A percentile compares a stretch with the other conserved stretches of the same genome.
Conservation (phyloP, 345 rosid species). For the Cardiospermum halicacabum region DNA sequence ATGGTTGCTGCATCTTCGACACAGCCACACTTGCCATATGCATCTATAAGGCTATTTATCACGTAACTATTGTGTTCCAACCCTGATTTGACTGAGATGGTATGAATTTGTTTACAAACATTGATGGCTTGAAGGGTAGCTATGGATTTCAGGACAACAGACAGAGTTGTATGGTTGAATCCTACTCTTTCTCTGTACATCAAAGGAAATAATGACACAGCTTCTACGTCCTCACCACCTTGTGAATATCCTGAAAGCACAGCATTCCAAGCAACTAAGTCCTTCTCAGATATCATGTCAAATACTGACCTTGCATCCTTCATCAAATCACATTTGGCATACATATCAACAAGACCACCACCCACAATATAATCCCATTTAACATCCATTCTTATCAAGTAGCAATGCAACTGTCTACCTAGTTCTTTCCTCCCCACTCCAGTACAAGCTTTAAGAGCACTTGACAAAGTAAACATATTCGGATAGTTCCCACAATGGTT, state of each 20-base stretch:
- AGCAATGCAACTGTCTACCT: conserved; percentile 47
- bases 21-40: conserved; percentile 51
- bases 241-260: conserved; percentile 49
- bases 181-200: conserved; percentile 36
- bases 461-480: conserved; percentile 51
- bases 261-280: conserved; percentile 56
- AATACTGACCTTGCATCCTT: conserved; percentile 40
- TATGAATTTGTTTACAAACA: conserved; percentile 44
- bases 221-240: conserved; percentile 43
- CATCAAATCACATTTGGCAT: conserved; percentile 38
- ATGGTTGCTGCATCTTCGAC: conserved; percentile 38
- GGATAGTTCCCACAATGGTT: conserved; percentile 33
- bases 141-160: conserved; percentile 49
- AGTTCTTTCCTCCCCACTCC: conserved; percentile 29
- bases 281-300: conserved; percentile 37
- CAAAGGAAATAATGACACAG: conserved; percentile 38
- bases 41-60: conserved; percentile 50
- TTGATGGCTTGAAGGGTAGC: conserved; percentile 33
- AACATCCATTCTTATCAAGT: conserved; percentile 38
- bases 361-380: conserved; percentile 41
- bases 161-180: conserved; percentile 51
- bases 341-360: conserved; percentile 59
- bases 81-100: conserved; percentile 42
- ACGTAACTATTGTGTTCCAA: conserved; percentile 37
- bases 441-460: conserved; percentile 56